These are phyloP conservation scores for Bothriochloa decipiens DNA, from an alignment of 176 grass and related monocot species.

Conservation along the genomic window DNA sequence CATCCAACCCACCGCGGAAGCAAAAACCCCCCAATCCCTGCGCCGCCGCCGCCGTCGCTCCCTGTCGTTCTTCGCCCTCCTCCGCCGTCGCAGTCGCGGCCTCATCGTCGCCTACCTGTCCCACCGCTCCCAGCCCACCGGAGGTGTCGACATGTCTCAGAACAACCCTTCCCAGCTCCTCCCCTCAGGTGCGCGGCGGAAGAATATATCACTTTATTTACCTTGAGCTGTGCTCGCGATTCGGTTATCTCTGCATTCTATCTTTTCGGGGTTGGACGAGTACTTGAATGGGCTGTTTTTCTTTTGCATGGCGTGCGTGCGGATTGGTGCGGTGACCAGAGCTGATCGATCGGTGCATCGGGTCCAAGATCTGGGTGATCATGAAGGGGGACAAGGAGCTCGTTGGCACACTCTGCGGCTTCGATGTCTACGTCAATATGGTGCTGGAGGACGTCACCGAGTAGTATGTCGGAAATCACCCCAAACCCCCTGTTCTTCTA, in stretches of 20 bases:
- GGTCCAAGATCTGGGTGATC: conserved; percentile 99
- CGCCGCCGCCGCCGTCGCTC: background rate
- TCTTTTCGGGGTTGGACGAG: background rate
- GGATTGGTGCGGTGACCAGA: conserved; percentile 46
- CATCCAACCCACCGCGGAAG: background rate
- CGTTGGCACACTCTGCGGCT: conserved; percentile 88
- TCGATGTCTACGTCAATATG: conserved; percentile 99
- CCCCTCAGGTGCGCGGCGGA: conserved; percentile 63
- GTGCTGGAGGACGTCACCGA: conserved; percentile 99
- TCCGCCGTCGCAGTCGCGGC: conserved; percentile 2
- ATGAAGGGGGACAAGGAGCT: conserved; percentile 99
- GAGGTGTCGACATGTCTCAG: conserved; percentile 59
- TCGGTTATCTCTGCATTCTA: conserved; percentile 5
- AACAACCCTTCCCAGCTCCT: conserved; percentile 97
- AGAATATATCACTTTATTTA: background rate
- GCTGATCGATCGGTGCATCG: conserved; percentile 97
- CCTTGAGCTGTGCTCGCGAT: background rate
- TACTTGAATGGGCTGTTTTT: background rate
- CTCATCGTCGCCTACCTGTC: background rate
- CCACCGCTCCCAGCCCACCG: background rate
- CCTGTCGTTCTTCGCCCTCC: background rate
- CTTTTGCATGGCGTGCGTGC: background rate
- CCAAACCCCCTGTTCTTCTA: conserved; percentile 43
- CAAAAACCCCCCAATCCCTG: conserved; percentile 24
- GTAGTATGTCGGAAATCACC: conserved; percentile 62